Conservation (phyloP, 345 rosid genomes). For the Melastoma malabathricum region DNA sequence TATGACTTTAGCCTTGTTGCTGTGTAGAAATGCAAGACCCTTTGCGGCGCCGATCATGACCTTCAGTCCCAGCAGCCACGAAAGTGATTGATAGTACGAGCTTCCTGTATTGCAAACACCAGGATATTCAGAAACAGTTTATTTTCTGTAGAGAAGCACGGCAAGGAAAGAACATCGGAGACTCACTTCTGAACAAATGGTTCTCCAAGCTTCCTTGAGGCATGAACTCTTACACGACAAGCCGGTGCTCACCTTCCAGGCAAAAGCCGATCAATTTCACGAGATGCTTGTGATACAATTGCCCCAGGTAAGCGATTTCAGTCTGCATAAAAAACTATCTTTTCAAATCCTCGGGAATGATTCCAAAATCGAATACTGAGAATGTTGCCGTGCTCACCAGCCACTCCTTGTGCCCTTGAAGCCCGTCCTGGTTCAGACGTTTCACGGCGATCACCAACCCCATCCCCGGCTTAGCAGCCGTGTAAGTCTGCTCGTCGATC, state of each 20-base stretch:
- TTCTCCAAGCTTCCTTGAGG: slow-evolving; percentile 82
- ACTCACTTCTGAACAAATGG: slow-evolving; percentile 65
- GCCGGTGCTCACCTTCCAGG: slow-evolving; percentile 72
- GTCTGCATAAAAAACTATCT: slow-evolving; percentile 23
- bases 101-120: slow-evolving; percentile 19
- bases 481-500: slow-evolving; percentile 46
- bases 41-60: slow-evolving; percentile 40
- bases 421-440: slow-evolving; percentile 54
- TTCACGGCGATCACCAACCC: slow-evolving; percentile 68
- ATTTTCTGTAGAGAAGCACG: not conserved
- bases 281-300: slow-evolving; percentile 55
- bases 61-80: slow-evolving; percentile 34
- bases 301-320: slow-evolving; percentile 67
- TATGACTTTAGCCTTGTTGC: slow-evolving; percentile 29
- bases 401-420: slow-evolving; percentile 84
- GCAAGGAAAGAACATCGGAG: not conserved
- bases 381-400: slow-evolving; percentile 24
- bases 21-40: slow-evolving; percentile 40
- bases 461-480: slow-evolving; percentile 57
- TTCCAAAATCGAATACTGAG: not conserved
- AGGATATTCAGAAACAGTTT: not conserved
- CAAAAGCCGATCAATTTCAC: slow-evolving; percentile 68
- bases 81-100: slow-evolving; percentile 34
- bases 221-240: slow-evolving; percentile 81
- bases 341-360: no score